Evolutionary conservation across 768 basidiomycete species (phyloP).

Genomic region (Amanita pseudoporphyria): DNA sequence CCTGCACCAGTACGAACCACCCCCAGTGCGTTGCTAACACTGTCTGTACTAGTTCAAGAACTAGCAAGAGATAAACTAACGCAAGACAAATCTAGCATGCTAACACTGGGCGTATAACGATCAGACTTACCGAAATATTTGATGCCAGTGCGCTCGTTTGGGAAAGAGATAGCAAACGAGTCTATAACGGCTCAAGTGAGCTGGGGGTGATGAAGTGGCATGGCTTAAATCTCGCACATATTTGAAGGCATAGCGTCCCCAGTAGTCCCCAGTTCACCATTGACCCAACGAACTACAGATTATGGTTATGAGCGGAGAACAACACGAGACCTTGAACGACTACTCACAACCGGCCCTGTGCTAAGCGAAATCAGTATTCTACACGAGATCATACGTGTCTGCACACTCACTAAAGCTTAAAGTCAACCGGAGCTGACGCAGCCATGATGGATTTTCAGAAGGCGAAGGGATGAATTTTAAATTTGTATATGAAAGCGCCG

Average conservation of each 20-base stretch:
- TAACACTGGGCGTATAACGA: no score
- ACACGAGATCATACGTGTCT: not conserved
- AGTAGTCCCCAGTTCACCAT: constrained; percentile 3
- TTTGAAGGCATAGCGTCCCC: constrained; percentile 3
- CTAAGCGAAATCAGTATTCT: not conserved
- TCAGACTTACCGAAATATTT: not conserved
- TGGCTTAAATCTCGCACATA: not conserved
- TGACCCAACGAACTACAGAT: not conserved
- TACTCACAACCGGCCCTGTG: constrained; percentile 4
- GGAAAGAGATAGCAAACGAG: constrained; percentile 1
- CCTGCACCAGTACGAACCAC: not conserved
- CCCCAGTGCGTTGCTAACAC: constrained; percentile 4
- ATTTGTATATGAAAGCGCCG: not conserved
- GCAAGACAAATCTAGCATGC: not conserved
- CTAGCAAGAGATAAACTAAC: constrained; percentile 2
- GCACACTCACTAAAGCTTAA: not conserved
- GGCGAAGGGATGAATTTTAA: not conserved
- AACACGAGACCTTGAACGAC: no score
- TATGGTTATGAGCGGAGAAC: no score
- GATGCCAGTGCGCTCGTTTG: constrained; percentile 1
- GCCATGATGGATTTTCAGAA: not conserved
- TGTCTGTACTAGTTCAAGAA: constrained; percentile 6
- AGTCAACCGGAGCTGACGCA: not conserved
- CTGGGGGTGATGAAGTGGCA: not conserved
- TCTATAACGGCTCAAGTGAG: not conserved